These are phyloP conservation scores for Xylaria castorea DNA, from an alignment of 495 filamentous ascomycete genomes.

Conservation along the genomic window DNA sequence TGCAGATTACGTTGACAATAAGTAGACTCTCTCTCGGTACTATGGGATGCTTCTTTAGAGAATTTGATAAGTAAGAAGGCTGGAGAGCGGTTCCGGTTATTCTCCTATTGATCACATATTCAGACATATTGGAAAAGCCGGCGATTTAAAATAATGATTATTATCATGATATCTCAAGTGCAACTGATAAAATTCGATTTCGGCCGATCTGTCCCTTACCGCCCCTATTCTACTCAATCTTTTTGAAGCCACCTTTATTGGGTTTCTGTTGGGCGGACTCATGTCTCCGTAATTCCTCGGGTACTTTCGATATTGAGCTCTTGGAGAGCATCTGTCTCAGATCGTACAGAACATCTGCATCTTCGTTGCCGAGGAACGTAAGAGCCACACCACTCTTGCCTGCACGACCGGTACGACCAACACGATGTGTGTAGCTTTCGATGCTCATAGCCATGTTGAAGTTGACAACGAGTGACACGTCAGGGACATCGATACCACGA, in stretches of 20 bases:
- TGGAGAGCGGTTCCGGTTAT: not conserved
- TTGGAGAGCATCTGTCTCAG: conserved; percentile 96
- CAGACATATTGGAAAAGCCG: not conserved
- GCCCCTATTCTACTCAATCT: conserved; percentile 30
- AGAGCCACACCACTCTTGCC: conserved; percentile 98
- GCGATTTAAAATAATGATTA: not conserved
- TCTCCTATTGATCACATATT: not conserved
- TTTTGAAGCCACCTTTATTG: conserved; percentile 43
- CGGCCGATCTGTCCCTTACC: not conserved
- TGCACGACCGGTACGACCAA: conserved; percentile 96
- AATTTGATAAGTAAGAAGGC: not conserved
- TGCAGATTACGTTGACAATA: too few species aligned
- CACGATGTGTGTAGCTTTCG: conserved; percentile 96
- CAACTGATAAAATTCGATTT: conserved; percentile 7
- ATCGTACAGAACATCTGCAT: conserved; percentile 93
- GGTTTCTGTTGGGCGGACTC: conserved; percentile 89
- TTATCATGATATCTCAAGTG: conserved; percentile 19
- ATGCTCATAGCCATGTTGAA: conserved; percentile 98
- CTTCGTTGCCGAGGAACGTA: conserved; percentile 94
- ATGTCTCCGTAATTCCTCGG: conserved; percentile 92
- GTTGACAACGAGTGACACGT: conserved; percentile 93
- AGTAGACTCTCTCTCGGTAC: too few species aligned
- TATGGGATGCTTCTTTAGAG: not conserved
- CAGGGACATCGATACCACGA: conserved; percentile 96
- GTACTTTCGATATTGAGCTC: conserved; percentile 85